Percentiles rank a stretch among this genome's conserved stretches.
These are phyloP conservation scores for Cystobasidium ongulense DNA, from an alignment of 768 basidiomycete genomes.

Conservation along the genomic window DNA sequence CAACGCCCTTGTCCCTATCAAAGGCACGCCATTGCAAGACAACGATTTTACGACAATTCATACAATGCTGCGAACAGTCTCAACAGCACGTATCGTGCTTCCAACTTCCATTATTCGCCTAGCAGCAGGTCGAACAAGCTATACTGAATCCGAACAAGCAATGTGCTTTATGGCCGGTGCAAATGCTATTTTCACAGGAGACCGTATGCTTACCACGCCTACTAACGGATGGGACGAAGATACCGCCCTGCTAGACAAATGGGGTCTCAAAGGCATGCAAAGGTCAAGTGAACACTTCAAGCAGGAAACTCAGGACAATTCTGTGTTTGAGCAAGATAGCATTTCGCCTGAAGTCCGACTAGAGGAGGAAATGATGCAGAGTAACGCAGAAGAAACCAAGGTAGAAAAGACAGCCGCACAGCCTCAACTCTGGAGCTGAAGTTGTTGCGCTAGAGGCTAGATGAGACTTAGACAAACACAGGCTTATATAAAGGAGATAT, in stretches of 20 bases:
- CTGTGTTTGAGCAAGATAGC: not conserved
- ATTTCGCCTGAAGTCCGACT: not conserved
- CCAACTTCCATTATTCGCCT: conserved; percentile 84
- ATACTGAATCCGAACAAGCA: conserved; percentile 83
- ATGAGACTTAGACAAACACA: not conserved
- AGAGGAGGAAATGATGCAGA: conserved; percentile 11
- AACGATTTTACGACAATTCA: conserved; percentile 74
- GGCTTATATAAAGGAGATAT: not conserved
- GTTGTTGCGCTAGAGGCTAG: not conserved
- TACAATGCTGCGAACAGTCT: conserved; percentile 81
- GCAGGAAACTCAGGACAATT: not conserved
- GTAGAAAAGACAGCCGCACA: not conserved
- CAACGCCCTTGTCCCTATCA: conserved; percentile 90
- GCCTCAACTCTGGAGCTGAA: conserved; percentile 13
- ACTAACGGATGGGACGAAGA: conserved; percentile 84
- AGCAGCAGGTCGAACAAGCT: conserved; percentile 82
- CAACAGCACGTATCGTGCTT: conserved; percentile 84
- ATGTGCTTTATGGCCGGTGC: conserved; percentile 99
- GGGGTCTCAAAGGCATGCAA: conserved; percentile 81
- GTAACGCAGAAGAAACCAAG: not conserved
- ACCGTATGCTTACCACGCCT: conserved; percentile 92
- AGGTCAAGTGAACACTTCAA: conserved; percentile 21
- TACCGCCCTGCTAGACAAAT: conserved; percentile 83
- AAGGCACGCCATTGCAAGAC: conserved; percentile 81
- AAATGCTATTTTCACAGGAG: conserved; percentile 94